Evolutionary conservation across 176 grass and related monocot species (phyloP).

Genomic region (Avena insularis): DNA sequence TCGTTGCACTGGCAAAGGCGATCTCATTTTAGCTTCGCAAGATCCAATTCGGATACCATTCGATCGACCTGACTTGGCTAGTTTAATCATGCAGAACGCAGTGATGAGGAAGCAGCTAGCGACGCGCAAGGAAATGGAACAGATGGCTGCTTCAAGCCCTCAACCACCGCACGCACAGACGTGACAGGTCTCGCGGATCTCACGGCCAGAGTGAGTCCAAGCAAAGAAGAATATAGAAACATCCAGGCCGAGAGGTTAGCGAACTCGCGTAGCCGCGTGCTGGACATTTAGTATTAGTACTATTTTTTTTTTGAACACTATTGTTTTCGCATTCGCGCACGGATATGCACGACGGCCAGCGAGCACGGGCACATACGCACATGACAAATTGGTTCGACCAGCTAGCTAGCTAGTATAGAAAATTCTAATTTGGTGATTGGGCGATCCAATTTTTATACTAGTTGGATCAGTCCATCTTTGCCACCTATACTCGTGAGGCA

Average conservation of each 20-base stretch:
- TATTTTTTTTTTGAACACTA: too few species aligned
- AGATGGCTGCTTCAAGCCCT: background rate
- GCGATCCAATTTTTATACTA: background rate
- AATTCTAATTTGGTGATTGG: background rate
- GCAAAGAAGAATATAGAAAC: background rate
- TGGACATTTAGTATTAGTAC: background rate
- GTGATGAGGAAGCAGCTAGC: too few species aligned
- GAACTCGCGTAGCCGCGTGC: slow-evolving; percentile 26
- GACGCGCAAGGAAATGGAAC: too few species aligned
- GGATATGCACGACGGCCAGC: slow-evolving; percentile 1
- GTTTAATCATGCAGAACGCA: too few species aligned
- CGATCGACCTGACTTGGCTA: too few species aligned
- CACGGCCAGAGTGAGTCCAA: background rate
- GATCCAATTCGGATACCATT: too few species aligned
- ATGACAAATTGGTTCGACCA: background rate
- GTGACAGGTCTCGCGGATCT: background rate
- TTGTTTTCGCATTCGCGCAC: background rate
- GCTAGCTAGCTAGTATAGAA: background rate
- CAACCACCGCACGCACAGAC: background rate
- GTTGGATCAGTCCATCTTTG: background rate
- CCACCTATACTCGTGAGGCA: background rate
- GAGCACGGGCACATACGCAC: background rate
- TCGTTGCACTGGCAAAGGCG: too few species aligned
- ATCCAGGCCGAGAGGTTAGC: background rate
- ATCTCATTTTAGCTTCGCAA: too few species aligned